Percentiles rank a stretch among this genome's conserved stretches.
phyloP scores from a whole-genome alignment of 768 basidiomycete species.

The Boletus rufocinnamomeus region DNA sequence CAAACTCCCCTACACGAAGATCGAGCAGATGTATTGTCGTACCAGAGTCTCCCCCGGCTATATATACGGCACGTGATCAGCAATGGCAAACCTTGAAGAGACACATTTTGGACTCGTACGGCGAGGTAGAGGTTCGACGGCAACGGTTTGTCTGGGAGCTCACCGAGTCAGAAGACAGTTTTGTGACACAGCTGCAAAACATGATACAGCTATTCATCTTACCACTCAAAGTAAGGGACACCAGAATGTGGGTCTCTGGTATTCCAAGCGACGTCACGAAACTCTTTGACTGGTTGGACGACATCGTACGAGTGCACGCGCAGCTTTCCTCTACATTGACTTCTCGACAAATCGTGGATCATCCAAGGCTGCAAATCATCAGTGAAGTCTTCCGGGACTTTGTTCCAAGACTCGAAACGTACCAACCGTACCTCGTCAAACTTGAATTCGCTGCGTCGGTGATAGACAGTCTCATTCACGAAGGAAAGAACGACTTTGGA shows the following conservation, averaged over 20 bases:
- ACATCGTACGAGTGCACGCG: constrained; percentile 76
- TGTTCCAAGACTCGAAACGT: constrained; percentile 71
- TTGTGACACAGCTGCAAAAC: constrained; percentile 64
- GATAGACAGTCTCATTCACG: constrained; percentile 51
- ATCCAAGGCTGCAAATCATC: constrained; percentile 50
- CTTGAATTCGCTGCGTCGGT: constrained; percentile 59
- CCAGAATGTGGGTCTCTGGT: constrained; percentile 76
- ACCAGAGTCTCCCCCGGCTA: constrained; percentile 11
- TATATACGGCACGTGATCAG: constrained; percentile 16
- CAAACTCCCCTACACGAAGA: constrained; percentile 14
- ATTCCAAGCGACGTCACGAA: constrained; percentile 69
- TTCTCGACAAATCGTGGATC: constrained; percentile 41
- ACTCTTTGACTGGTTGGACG: constrained; percentile 87
- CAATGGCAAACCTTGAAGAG: constrained; percentile 27
- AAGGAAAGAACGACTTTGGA: constrained; percentile 71
- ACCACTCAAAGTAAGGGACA: constrained; percentile 73
- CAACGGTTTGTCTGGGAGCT: constrained; percentile 73
- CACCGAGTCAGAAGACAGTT: constrained; percentile 63
- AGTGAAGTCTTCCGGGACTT: constrained; percentile 62
- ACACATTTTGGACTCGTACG: constrained; percentile 37
- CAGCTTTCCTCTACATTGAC: constrained; percentile 57
- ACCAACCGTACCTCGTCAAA: constrained; percentile 83
- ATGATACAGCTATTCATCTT: constrained; percentile 74
- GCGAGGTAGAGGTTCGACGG: constrained; percentile 54
- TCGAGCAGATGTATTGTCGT: constrained; percentile 12